Percentiles rank a stretch among this genome's conserved stretches.
Evolutionary conservation across 192 early-diverging fungal species (phyloP).

Genomic region (Chytriomyces sp.): DNA sequence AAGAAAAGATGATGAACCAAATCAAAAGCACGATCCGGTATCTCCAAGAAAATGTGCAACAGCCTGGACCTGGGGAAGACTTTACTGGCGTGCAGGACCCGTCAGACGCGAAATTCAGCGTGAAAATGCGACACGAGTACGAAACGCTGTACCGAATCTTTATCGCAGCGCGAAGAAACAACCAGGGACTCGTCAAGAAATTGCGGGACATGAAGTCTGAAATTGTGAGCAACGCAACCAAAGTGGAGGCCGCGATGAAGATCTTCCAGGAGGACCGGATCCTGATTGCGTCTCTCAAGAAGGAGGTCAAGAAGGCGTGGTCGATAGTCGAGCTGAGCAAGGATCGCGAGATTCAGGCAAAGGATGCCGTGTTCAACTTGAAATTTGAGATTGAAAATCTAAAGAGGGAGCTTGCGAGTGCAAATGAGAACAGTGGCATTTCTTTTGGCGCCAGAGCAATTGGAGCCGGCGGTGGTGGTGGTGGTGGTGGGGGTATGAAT

Average conservation of each 20-base stretch:
- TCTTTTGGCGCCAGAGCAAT: not conserved
- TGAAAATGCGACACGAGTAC: slow-evolving; percentile 47
- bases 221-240: slow-evolving; percentile 51
- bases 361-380: slow-evolving; percentile 51
- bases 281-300: slow-evolving; percentile 50
- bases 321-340: slow-evolving; percentile 52
- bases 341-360: slow-evolving; percentile 52
- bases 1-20: slow-evolving; percentile 23
- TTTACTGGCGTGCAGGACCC: not conserved
- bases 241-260: slow-evolving; percentile 58
- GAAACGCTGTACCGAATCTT: slow-evolving; percentile 57
- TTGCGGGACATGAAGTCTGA: slow-evolving; percentile 52
- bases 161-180: slow-evolving; percentile 52
- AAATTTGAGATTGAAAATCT: slow-evolving; percentile 47
- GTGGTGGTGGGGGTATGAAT: slow-evolving; percentile 26
- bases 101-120: slow-evolving; percentile 10
- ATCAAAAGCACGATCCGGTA: slow-evolving; percentile 23
- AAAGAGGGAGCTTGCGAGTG: slow-evolving; percentile 12
- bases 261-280: slow-evolving; percentile 53
- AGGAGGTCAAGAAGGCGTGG: slow-evolving; percentile 62
- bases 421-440: not conserved
- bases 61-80: not conserved
- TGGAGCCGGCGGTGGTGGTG: slow-evolving; percentile 11
- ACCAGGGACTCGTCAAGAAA: slow-evolving; percentile 52
- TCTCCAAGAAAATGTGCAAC: slow-evolving; percentile 18